Evolutionary conservation across 192 early-diverging fungal species (phyloP).

Genomic region (Backusella morwellensis): DNA sequence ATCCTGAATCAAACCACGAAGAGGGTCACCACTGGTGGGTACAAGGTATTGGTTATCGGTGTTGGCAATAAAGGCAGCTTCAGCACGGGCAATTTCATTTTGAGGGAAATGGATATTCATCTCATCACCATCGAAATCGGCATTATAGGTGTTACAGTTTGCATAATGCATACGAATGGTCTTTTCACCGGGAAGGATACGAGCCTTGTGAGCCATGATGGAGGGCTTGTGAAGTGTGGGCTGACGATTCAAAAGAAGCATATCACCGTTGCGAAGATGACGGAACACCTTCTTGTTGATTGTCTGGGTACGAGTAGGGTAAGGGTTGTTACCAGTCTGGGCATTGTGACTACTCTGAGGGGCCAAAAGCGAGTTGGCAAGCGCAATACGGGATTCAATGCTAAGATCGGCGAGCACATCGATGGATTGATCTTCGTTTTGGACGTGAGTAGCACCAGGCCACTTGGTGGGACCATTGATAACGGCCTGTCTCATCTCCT

Average conservation of each 20-base stretch:
- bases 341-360: slow-evolving; percentile 58
- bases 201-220: slow-evolving; percentile 97
- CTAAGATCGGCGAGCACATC: slow-evolving; percentile 77
- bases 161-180: slow-evolving; percentile 99
- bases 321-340: slow-evolving; percentile 38
- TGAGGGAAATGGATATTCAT: slow-evolving; percentile 99
- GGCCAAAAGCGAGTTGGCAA: slow-evolving; percentile 92
- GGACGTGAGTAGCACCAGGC: slow-evolving; percentile 95
- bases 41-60: slow-evolving; percentile 96
- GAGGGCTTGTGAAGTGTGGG: slow-evolving; percentile 99
- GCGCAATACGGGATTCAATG: slow-evolving; percentile 84
- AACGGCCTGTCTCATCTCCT: slow-evolving; percentile 85
- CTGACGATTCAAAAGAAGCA: slow-evolving; percentile 97
- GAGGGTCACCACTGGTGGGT: slow-evolving; percentile 93
- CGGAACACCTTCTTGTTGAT: slow-evolving; percentile 97
- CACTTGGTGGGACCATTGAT: slow-evolving; percentile 94
- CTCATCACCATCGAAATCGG: slow-evolving; percentile 99
- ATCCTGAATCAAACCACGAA: slow-evolving; percentile 98
- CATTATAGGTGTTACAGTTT: slow-evolving; percentile 86
- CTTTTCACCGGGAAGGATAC: slow-evolving; percentile 92
- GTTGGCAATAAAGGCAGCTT: slow-evolving; percentile 93
- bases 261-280: slow-evolving; percentile 96
- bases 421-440: slow-evolving; percentile 93
- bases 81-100: slow-evolving; percentile 94
- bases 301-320: slow-evolving; percentile 62